Conservation (phyloP, 306 rosid genomes). For the Crotalaria pallida region DNA sequence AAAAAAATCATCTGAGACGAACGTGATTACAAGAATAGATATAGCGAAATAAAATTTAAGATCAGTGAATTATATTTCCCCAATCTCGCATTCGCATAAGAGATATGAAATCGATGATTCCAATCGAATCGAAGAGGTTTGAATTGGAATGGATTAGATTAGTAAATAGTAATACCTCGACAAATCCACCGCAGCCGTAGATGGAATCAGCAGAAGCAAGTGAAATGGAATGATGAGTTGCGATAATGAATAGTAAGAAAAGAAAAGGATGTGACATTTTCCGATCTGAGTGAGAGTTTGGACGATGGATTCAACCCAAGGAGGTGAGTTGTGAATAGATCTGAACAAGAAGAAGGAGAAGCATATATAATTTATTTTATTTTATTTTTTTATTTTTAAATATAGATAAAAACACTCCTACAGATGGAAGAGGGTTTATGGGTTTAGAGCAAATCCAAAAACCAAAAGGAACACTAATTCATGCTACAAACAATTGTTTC, state of each 20-base stretch:
- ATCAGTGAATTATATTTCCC: neutral
- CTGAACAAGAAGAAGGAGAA: too few relatives aligned
- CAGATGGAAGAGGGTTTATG: too few relatives aligned
- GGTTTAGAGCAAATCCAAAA: too few relatives aligned
- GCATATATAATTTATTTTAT: neutral
- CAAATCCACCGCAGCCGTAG: constrained; percentile 43
- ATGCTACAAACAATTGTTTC: too few relatives aligned
- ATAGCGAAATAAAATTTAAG: constrained; percentile 1
- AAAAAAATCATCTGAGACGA: too few relatives aligned
- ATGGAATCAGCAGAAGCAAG: constrained; percentile 57
- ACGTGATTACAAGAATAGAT: neutral
- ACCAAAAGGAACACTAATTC: too few relatives aligned
- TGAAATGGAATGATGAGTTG: constrained; percentile 37
- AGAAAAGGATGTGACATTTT: constrained; percentile 40
- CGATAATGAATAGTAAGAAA: constrained; percentile 13
- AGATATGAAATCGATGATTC: neutral
- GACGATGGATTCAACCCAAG: constrained; percentile 21
- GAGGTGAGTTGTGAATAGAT: constrained; percentile 12
- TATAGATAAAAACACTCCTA: too few relatives aligned
- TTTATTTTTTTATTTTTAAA: too few relatives aligned
- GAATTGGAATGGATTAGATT: too few relatives aligned
- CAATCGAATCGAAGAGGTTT: neutral
- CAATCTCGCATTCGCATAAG: neutral
- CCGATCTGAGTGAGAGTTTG: neutral
- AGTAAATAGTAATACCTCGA: constrained; percentile 20